A percentile compares a stretch with the other conserved stretches of the same genome.
These are phyloP conservation scores for Xerocomus nothofagi DNA, from an alignment of 1,284 basidiomycete genomes.

Conservation along the genomic window DNA sequence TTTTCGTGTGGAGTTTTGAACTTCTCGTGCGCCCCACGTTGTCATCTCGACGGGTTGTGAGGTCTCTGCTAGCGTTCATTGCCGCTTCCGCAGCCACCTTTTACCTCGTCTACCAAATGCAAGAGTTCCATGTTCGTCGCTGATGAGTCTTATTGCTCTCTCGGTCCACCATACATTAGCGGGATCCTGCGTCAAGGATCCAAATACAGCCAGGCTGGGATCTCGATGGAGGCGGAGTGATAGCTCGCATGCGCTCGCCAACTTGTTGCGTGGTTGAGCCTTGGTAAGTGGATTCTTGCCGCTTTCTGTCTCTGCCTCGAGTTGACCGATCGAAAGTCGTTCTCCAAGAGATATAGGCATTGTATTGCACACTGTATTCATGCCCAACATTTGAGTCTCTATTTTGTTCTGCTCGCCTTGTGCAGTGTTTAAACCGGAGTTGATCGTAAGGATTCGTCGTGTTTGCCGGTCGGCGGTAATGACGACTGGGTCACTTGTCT, in stretches of 20 bases:
- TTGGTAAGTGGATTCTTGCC: constrained; percentile 1
- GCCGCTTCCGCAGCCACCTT: constrained; percentile 60
- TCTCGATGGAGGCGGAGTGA: constrained; percentile 48
- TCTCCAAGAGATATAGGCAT: constrained; percentile 13
- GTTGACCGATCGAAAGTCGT: background rate
- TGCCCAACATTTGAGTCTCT: constrained; percentile 3
- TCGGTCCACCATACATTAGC: constrained; percentile 41
- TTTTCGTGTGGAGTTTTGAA: too few species aligned
- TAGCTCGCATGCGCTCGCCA: constrained; percentile 9
- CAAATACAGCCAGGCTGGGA: constrained; percentile 73
- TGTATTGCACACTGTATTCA: constrained; percentile 11
- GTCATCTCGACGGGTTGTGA: constrained; percentile 57
- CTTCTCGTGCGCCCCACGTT: too few species aligned
- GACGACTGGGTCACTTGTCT: background rate
- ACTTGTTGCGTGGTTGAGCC: background rate
- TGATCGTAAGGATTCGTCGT: too few species aligned
- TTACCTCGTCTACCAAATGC: constrained; percentile 63
- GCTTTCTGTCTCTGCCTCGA: background rate
- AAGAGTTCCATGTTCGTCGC: constrained; percentile 55
- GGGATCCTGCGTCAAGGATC: constrained; percentile 65
- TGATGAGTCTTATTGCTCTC: background rate
- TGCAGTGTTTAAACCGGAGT: background rate
- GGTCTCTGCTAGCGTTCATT: constrained; percentile 77
- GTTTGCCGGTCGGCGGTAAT: too few species aligned
- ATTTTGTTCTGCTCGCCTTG: background rate